These are phyloP conservation scores for Plasmodium ovale DNA, from an alignment of 169 alveolate species.

Conservation along the genomic window DNA sequence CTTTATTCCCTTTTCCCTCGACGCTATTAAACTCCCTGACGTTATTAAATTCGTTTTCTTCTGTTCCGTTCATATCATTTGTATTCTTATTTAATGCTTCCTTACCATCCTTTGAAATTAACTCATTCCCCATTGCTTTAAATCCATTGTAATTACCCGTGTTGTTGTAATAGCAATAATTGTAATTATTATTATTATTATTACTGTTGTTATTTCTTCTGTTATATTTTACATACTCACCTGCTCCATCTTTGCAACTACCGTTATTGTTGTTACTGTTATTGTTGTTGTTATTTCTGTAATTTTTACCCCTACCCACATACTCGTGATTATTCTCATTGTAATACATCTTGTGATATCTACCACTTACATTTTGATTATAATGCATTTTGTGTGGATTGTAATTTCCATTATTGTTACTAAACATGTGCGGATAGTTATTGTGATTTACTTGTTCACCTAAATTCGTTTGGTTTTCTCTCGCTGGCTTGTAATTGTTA, in stretches of 20 bases:
- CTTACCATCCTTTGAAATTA: neutral
- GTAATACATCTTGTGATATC: slow-evolving; percentile 30
- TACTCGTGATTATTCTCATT: neutral
- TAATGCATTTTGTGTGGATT: slow-evolving; percentile 11
- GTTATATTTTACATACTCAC: neutral
- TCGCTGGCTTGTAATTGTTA: neutral
- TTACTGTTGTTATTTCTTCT: slow-evolving; percentile 1
- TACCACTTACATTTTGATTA: neutral
- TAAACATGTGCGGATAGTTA: slow-evolving; percentile 15
- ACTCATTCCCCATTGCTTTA: neutral
- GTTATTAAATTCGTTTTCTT: neutral
- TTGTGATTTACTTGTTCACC: slow-evolving; percentile 13
- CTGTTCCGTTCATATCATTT: neutral
- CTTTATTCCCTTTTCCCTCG: slow-evolving; percentile 11
- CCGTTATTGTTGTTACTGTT: neutral
- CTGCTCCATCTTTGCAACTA: neutral
- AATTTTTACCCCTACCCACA: slow-evolving; percentile 28
- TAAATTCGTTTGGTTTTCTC: slow-evolving; percentile 17
- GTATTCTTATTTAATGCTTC: neutral
- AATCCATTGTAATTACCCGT: neutral
- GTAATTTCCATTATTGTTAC: slow-evolving; percentile 14
- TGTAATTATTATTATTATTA: slow-evolving; percentile 3
- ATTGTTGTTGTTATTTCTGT: slow-evolving; percentile 7
- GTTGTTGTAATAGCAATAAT: neutral
- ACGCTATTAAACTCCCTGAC: neutral